Conservation (phyloP, 108 stramenopile species). For the Schizochytrium sp. region DNA sequence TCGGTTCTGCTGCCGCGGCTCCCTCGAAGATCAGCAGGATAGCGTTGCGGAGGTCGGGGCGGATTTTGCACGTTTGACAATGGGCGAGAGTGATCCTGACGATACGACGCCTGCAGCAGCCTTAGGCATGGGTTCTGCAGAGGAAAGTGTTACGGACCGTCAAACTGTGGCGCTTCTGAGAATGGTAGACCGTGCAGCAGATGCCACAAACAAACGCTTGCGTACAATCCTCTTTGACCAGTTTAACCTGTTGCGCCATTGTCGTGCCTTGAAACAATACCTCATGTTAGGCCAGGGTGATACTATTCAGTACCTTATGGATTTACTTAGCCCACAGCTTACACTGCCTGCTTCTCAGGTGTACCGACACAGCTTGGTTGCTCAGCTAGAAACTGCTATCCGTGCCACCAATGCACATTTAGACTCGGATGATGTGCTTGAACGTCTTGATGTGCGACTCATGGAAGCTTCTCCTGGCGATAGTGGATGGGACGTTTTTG, state of each 20-base stretch:
- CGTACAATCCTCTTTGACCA: constrained; percentile 78
- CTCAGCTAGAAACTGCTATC: constrained; percentile 85
- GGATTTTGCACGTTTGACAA: constrained; percentile 52
- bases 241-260: constrained; percentile 85
- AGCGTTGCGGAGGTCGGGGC: constrained; percentile 63
- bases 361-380: constrained; percentile 83
- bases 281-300: constrained; percentile 96
- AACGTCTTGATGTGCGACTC: constrained; percentile 82
- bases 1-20: constrained; percentile 77
- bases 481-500: constrained; percentile 90
- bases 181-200: constrained; percentile 75
- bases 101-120: neutral
- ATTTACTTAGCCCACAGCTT: constrained; percentile 74
- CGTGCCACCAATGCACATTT: constrained; percentile 86
- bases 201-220: constrained; percentile 81
- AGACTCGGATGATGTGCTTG: constrained; percentile 82
- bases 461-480: constrained; percentile 76
- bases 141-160: neutral
- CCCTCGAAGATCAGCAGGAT: constrained; percentile 62
- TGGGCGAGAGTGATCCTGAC: neutral
- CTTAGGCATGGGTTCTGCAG: neutral
- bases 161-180: constrained; percentile 67
- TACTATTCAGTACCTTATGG: constrained; percentile 89
- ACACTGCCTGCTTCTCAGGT: constrained; percentile 75
- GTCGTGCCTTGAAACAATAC: constrained; percentile 92